Percentiles rank a stretch among this genome's conserved stretches.
phyloP scores from a whole-genome alignment of 345 rosid species.

The Tarenaya hassleriana region DNA sequence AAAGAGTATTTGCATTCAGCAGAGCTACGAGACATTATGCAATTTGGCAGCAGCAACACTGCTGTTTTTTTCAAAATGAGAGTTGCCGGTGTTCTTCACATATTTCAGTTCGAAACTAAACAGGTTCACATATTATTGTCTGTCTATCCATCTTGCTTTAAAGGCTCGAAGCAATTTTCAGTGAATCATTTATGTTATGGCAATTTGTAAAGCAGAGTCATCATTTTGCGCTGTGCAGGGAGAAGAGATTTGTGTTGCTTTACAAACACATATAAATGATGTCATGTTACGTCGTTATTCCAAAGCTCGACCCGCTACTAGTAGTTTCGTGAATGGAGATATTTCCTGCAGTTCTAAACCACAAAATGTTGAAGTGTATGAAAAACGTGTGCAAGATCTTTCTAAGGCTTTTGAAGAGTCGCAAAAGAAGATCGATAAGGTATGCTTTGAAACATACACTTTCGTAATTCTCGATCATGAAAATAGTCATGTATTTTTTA shows the following conservation, averaged over 20 bases:
- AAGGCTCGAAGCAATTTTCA: neutral
- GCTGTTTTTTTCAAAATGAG: constrained; percentile 99
- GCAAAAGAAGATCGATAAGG: constrained; percentile 57
- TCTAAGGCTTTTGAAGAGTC: constrained; percentile 72
- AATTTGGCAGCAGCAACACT: constrained; percentile 95
- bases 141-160: constrained; percentile 1
- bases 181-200: constrained; percentile 1
- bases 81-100: constrained; percentile 98
- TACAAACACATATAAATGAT: constrained; percentile 98
- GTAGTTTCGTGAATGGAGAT: constrained; percentile 66
- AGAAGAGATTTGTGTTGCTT: constrained; percentile 97
- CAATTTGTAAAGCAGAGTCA: constrained; percentile 10
- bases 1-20: constrained; percentile 95
- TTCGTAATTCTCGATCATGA: constrained; percentile 7
- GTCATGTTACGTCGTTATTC: constrained; percentile 98
- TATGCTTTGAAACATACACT: constrained; percentile 24
- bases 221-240: constrained; percentile 46
- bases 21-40: constrained; percentile 95
- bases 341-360: constrained; percentile 51
- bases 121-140: constrained; percentile 48
- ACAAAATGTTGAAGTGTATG: constrained; percentile 51
- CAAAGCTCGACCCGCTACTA: constrained; percentile 68
- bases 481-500: neutral
- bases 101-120: constrained; percentile 94
- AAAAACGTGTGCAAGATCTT: constrained; percentile 74